phyloP scores from a whole-genome alignment of 495 filamentous ascomycete species.

The Chlorociboria aeruginascens region DNA sequence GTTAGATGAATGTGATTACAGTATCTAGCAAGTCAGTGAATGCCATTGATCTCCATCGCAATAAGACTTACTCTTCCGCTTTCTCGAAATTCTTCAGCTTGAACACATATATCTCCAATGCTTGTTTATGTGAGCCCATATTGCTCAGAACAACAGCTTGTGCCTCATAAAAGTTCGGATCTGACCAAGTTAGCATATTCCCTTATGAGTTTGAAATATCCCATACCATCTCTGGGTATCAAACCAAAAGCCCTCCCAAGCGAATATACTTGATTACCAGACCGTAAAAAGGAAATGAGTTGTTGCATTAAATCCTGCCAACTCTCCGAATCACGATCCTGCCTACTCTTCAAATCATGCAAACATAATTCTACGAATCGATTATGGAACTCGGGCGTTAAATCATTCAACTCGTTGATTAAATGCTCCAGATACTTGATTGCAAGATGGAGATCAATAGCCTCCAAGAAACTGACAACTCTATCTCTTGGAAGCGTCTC shows the following conservation, averaged over 20 bases:
- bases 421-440: conserved; percentile 85
- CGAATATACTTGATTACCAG: conserved; percentile 62
- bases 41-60: not conserved
- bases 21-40: conserved; percentile 43
- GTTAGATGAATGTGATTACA: conserved; percentile 71
- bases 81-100: conserved; percentile 76
- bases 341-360: conserved; percentile 39
- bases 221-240: conserved; percentile 66
- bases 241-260: conserved; percentile 57
- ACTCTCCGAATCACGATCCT: conserved; percentile 33
- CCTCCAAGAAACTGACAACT: conserved; percentile 62
- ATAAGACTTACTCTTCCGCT: conserved; percentile 69
- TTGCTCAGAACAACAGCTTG: conserved; percentile 87
- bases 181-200: conserved; percentile 27
- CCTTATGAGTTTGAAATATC: conserved; percentile 8
- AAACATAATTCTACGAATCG: conserved; percentile 67
- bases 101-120: conserved; percentile 92
- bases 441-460: conserved; percentile 57
- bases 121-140: conserved; percentile 91
- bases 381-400: conserved; percentile 79
- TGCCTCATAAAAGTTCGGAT: conserved; percentile 78
- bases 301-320: conserved; percentile 47
- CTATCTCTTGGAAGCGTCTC: conserved; percentile 70
- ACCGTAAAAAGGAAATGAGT: conserved; percentile 62
- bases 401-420: conserved; percentile 74